Conservation (phyloP, 345 rosid species). For the Eutrema japonicum region DNA sequence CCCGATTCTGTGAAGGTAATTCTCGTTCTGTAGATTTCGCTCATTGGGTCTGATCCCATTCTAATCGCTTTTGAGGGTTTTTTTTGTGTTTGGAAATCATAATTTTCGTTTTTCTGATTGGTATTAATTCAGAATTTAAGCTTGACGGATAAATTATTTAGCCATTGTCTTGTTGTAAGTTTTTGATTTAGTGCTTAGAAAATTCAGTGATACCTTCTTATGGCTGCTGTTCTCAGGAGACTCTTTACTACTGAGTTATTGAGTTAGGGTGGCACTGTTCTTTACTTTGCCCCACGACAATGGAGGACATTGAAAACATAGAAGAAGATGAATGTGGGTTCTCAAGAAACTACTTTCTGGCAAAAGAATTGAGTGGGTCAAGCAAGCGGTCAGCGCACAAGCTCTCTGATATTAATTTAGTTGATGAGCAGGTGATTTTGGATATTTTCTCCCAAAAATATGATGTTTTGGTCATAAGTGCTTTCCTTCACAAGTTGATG, state of each 20-base stretch:
- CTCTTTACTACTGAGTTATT: neutral
- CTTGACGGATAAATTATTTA: neutral
- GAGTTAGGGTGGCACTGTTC: neutral
- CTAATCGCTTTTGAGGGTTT: neutral
- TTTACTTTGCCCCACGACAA: neutral
- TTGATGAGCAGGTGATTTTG: slow-evolving; percentile 75
- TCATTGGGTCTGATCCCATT: neutral
- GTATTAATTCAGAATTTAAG: neutral
- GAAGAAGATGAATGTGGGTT: slow-evolving; percentile 84
- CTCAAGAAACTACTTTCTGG: slow-evolving; percentile 88
- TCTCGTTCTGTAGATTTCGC: neutral
- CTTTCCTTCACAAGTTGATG: neutral
- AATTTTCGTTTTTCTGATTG: too few species aligned
- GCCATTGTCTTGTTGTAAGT: neutral
- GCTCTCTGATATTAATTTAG: slow-evolving; percentile 69
- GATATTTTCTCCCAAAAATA: neutral
- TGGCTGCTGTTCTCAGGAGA: slow-evolving; percentile 8
- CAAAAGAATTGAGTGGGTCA: slow-evolving; percentile 70
- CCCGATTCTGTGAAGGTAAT: slow-evolving; percentile 5
- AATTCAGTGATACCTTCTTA: neutral
- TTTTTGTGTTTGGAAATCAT: neutral
- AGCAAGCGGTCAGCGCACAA: slow-evolving; percentile 65
- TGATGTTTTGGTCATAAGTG: neutral
- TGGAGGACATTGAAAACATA: slow-evolving; percentile 54
- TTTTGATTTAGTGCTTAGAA: neutral